Evolutionary conservation across 768 basidiomycete species (phyloP), one percentile per base, ranked within the genome.

Genomic region (Psilocybe sp.): DNA sequence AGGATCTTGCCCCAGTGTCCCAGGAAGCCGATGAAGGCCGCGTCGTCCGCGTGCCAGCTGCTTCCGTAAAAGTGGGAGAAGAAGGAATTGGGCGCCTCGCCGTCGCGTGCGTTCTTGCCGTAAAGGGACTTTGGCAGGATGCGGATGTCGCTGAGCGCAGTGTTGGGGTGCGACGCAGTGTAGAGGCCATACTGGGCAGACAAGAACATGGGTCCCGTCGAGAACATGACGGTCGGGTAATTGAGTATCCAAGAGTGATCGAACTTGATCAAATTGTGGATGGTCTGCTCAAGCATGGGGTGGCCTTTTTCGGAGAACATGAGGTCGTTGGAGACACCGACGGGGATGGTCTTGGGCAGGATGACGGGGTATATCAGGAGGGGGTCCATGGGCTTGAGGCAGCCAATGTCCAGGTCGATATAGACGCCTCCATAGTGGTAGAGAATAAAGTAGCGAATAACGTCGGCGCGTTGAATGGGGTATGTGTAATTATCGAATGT

Each of bases 171-270:
- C 10, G 85, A 77, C 4, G 87, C 75, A 5, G 81, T 79, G 69
- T 90, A 98, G 45, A 95, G 76, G 37, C 92, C 90, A 66, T 96
- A 96, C 64, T 97, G 92, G 2, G 87, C 85, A 0, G 95, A 98
- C 11, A 99, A 73, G 70, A 98, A 99, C 97, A 99, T 99, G 60
- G 97, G 97, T 1, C 96, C 96, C 0, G 97, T 99, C 46, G 93
- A 93, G 71, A 99, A 99, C 97, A 99, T 99, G 74, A 99, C 97
- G 20, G 97, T 99, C 31, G 97, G 97, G 60, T 99, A 99, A 69
- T 98, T 97, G 64, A 95, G 82, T 47, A 97, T 67, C 85, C 92
- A 99, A 46, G 84, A 81, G 66, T 96, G 92, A 71, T 98, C 92
- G 64, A 96, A 99, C 16, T 85, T 85, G 60, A 84, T 77, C 52